A percentile compares a stretch with the other conserved stretches of the same genome.
These are phyloP conservation scores for Blechomonas ayalai DNA, from an alignment of 208 protist species.

Conservation along the genomic window DNA sequence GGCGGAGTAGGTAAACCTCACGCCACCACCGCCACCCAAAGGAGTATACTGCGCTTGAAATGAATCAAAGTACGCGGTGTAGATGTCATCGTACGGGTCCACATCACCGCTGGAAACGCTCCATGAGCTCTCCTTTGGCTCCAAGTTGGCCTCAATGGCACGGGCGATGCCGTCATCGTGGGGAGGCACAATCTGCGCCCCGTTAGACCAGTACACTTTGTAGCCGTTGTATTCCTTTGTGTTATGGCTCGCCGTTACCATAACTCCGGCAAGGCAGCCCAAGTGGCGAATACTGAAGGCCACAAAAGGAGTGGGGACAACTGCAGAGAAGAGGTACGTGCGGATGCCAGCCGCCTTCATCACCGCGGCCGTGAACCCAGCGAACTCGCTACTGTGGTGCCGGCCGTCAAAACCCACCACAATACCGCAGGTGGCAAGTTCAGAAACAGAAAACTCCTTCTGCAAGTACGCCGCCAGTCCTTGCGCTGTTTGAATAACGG, in stretches of 20 bases:
- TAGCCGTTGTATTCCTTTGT: constrained; percentile 99
- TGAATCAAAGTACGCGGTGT: constrained; percentile 49
- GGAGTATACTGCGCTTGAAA: constrained; percentile 35
- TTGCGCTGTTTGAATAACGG: constrained; percentile 94
- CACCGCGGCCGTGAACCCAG: constrained; percentile 77
- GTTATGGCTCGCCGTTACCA: constrained; percentile 99
- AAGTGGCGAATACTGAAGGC: constrained; percentile 59
- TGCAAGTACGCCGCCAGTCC: constrained; percentile 61
- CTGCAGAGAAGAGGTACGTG: constrained; percentile 78
- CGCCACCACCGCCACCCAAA: neutral
- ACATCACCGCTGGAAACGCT: constrained; percentile 27
- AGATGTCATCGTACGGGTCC: constrained; percentile 55
- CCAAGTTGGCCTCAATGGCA: constrained; percentile 84
- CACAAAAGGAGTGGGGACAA: constrained; percentile 93
- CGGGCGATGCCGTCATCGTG: constrained; percentile 90
- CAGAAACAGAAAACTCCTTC: constrained; percentile 17
- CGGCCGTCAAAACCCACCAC: constrained; percentile 95
- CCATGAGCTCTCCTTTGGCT: constrained; percentile 68
- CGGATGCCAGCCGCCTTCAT: constrained; percentile 71
- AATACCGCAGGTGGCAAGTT: constrained; percentile 48
- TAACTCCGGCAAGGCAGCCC: constrained; percentile 83
- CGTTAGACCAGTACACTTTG: constrained; percentile 98
- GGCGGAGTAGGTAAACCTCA: constrained; percentile 65
- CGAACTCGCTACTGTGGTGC: constrained; percentile 89
- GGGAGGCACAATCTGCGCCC: constrained; percentile 93